These are phyloP conservation scores for Tricholoma saponaceum DNA, from an alignment of 768 basidiomycete genomes.

Conservation along the genomic window DNA sequence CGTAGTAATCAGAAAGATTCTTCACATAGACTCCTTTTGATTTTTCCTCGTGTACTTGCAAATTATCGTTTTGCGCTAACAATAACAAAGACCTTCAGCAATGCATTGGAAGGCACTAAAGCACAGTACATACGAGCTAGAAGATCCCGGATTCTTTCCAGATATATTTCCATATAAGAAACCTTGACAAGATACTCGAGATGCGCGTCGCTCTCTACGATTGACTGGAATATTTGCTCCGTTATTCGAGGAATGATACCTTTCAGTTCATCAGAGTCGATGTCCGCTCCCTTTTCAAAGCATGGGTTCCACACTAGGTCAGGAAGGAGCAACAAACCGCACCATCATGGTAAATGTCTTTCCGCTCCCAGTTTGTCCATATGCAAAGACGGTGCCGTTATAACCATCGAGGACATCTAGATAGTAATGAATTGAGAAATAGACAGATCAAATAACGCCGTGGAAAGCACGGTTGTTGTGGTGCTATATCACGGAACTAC, in stretches of 20 bases:
- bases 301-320: constrained; percentile 4
- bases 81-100: constrained; percentile 1
- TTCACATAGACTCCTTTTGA: constrained; percentile 97
- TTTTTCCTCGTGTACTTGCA: constrained; percentile 99
- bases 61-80: constrained; percentile 92
- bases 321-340: constrained; percentile 11
- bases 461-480: not conserved
- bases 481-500: constrained; percentile 3
- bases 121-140: constrained; percentile 73
- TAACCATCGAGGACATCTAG: constrained; percentile 97
- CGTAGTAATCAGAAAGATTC: constrained; percentile 95
- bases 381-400: constrained; percentile 93
- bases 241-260: constrained; percentile 98
- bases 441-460: not conserved
- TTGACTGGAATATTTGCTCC: constrained; percentile 98
- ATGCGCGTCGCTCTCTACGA: constrained; percentile 91
- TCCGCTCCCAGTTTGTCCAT: constrained; percentile 84
- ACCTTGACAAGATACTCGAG: constrained; percentile 99
- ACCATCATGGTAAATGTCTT: constrained; percentile 99
- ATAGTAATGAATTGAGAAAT: constrained; percentile 3
- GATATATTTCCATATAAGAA: constrained; percentile 99
- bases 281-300: constrained; percentile 81
- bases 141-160: constrained; percentile 93
- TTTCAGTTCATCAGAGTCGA: constrained; percentile 88
- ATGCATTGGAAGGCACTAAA: not conserved